These are phyloP conservation scores for Lactarius hatsudake DNA, from an alignment of 768 basidiomycete species.

Conservation along the genomic window DNA sequence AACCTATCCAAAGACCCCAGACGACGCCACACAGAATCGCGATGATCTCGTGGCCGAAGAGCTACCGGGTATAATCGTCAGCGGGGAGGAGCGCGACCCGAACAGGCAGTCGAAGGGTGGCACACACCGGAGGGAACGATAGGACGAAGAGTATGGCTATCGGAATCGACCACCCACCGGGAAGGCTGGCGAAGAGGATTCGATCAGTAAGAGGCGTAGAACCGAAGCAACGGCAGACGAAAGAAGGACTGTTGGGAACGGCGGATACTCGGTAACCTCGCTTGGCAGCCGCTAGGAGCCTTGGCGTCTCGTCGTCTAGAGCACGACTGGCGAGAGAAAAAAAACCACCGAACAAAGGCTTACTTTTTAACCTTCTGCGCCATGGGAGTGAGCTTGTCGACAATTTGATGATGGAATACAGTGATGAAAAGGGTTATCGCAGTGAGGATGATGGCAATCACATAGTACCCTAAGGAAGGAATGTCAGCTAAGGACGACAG, in stretches of 20 bases:
- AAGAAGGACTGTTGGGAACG: conserved; percentile 23
- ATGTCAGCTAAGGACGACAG: not conserved
- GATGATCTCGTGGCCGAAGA: conserved; percentile 92
- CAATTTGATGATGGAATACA: conserved; percentile 55
- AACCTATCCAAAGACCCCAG: conserved; percentile 86
- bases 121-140: conserved; percentile 75
- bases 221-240: not conserved
- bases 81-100: not conserved
- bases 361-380: conserved; percentile 64
- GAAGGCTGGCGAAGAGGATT: conserved; percentile 38
- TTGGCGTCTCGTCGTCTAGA: not conserved
- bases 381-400: conserved; percentile 61
- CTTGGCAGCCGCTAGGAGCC: not conserved
- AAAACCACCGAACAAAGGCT: conserved; percentile 29
- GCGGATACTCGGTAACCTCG: not conserved
- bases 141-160: conserved; percentile 80
- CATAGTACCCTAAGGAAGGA: conserved; percentile 35
- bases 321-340: not conserved
- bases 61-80: conserved; percentile 37
- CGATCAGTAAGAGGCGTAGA: not conserved
- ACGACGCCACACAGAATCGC: conserved; percentile 86
- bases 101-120: conserved; percentile 4
- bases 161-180: conserved; percentile 71
- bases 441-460: conserved; percentile 32
- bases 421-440: conserved; percentile 41